Base-by-base conservation (phyloP, 2,329 filamentous ascomycete species). In the Pezizomycotina sp. region DNA sequence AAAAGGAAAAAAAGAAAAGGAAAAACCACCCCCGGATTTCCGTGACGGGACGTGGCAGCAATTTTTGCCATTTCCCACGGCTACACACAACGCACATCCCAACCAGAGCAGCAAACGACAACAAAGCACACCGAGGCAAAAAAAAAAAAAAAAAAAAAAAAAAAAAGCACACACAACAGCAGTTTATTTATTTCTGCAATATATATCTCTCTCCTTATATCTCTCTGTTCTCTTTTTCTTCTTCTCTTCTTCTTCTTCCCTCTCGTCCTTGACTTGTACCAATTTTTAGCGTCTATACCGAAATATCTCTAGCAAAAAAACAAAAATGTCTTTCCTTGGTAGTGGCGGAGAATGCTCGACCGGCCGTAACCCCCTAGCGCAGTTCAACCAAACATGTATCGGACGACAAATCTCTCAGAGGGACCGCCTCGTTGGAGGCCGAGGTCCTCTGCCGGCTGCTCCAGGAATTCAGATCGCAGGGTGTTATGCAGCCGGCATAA, bases 271-370 rank as follows among this genome's bases (percentile, higher is more conserved):
- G 35, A 58, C 62, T 43, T 61, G 57, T 13, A 53, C 59, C 16
- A 54, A 56, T 36, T 61, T 60, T 38, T 63, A 60, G 34, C 23
- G 4, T 25, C 6, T 33, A 19, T 10, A 7, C 12, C 18, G 16
- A 3, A n/a, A 34, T 15, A 13, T 38, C 30, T 24, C 35, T 38
- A 10, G 34, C 18, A 8, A 34, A 34, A 4, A 15, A 14, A 4
- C 29, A 29, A 64, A 45, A 49, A 95, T 98, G 86, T 93, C 86
- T 36, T 95, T 98, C 59, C 69, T 95, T 53, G 81, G 82, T 60
- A 84, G 86, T 51, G 79, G 86, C 51, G n/a, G n/a, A n/a, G 89
- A 95, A 63, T 98, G 89, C 68, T 95, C 86, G 38, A 91, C 89
- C 45, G 83, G 80, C 48, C 82, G 77, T 54, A 98, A 98, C 60